Evolutionary conservation across 2,329 filamentous ascomycete genomes (phyloP).

Genomic region (Albifimbria verrucaria): DNA sequence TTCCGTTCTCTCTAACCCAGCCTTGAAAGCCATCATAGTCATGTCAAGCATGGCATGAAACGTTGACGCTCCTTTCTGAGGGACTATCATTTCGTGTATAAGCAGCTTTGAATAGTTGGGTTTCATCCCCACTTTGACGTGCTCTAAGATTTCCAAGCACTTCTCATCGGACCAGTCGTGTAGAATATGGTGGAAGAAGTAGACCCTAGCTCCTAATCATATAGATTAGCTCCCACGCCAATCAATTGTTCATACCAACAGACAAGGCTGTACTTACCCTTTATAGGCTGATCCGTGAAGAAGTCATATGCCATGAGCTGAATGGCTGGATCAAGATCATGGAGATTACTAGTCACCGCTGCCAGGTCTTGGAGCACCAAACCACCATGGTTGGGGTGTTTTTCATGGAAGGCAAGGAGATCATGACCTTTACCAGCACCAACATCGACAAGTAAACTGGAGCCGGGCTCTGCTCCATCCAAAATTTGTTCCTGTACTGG

Average conservation of each 20-base stretch:
- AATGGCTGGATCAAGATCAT: constrained; percentile 15
- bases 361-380: constrained; percentile 26
- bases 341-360: constrained; percentile 15
- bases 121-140: constrained; percentile 12
- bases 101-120: constrained; percentile 26
- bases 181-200: constrained; percentile 20
- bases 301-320: constrained; percentile 31
- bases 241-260: too few relatives aligned
- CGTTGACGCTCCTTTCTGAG: constrained; percentile 8
- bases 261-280: constrained; percentile 10
- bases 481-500: constrained; percentile 23
- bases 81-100: constrained; percentile 24
- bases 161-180: constrained; percentile 21
- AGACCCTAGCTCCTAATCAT: constrained; percentile 15
- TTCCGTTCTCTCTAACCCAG: constrained; percentile 14
- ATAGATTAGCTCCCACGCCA: too few relatives aligned
- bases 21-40: constrained; percentile 14
- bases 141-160: constrained; percentile 13
- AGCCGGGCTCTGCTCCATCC: constrained; percentile 10
- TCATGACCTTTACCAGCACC: constrained; percentile 26
- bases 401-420: constrained; percentile 18
- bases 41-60: constrained; percentile 14
- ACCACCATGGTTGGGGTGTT: constrained; percentile 15
- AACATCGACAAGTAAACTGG: constrained; percentile 24
- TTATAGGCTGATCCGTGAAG: constrained; percentile 28